Percentiles rank a stretch among this genome's conserved stretches.
Evolutionary conservation across 805 yeast genomes (phyloP).

Genomic region (Pichia membranifaciens): DNA sequence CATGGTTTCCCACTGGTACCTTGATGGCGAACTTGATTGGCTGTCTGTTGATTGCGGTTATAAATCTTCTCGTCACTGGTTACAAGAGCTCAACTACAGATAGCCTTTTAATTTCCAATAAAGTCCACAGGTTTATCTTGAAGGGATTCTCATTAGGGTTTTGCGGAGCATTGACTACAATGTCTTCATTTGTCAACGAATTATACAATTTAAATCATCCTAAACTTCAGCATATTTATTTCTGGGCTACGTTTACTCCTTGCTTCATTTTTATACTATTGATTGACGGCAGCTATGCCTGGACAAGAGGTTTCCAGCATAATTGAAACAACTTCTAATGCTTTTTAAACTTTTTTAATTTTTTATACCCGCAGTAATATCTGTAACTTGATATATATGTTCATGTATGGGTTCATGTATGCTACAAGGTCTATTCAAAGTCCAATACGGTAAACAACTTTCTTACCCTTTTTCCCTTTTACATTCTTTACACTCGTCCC

Average conservation of each 20-base stretch:
- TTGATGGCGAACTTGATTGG: constrained; percentile 33
- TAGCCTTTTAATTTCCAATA: constrained; percentile 12
- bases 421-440: not conserved
- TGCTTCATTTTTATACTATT: constrained; percentile 48
- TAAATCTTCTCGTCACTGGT: constrained; percentile 20
- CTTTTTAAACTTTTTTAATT: not conserved
- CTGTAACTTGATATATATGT: not conserved
- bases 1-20: constrained; percentile 52
- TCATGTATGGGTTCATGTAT: not conserved
- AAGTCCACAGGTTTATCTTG: constrained; percentile 19
- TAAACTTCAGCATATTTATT: constrained; percentile 44
- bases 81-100: not conserved
- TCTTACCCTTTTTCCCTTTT: constrained; percentile 46
- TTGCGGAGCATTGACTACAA: constrained; percentile 36
- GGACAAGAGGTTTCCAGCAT: constrained; percentile 46
- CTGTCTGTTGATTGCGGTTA: constrained; percentile 18
- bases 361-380: not conserved
- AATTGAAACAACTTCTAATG: not conserved
- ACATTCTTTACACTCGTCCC: constrained; percentile 18
- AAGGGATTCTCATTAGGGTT: constrained; percentile 25
- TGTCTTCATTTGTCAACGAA: constrained; percentile 75
- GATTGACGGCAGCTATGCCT: constrained; percentile 65
- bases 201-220: constrained; percentile 30
- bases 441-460: constrained; percentile 47
- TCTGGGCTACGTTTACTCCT: constrained; percentile 36